Conservation (phyloP, 768 basidiomycete species). For the Panaeolus papilionaceus region DNA sequence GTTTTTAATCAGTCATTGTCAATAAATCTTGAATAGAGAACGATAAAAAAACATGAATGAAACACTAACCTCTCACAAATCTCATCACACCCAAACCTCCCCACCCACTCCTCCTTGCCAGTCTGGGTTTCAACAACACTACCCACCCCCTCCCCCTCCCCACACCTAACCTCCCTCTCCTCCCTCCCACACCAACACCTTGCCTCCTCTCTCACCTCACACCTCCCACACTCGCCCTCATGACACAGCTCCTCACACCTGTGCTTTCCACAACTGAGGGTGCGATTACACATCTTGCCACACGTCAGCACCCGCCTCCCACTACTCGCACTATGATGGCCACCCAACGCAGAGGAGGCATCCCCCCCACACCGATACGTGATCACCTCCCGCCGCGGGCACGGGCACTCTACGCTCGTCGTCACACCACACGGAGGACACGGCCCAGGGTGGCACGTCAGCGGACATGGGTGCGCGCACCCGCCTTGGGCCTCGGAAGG, state of each 20-base stretch:
- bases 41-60: conserved; percentile 7
- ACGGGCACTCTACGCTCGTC: conserved; percentile 79
- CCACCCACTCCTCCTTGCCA: conserved; percentile 66
- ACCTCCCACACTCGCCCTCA: conserved; percentile 72
- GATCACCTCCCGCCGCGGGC: conserved; percentile 63
- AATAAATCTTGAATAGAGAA: too few species aligned
- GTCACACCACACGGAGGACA: conserved; percentile 94
- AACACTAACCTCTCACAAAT: conserved; percentile 67
- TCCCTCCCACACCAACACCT: conserved; percentile 86
- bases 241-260: conserved; percentile 76
- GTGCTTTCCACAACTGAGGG: conserved; percentile 77
- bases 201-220: conserved; percentile 57
- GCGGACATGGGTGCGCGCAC: conserved; percentile 85
- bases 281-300: conserved; percentile 47
- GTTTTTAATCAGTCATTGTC: too few species aligned
- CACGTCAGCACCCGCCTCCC: conserved; percentile 45
- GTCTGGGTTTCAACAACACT: conserved; percentile 47
- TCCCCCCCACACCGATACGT: conserved; percentile 62
- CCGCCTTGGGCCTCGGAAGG: conserved; percentile 28
- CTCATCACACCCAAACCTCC: conserved; percentile 61
- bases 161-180: conserved; percentile 65
- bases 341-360: conserved; percentile 17
- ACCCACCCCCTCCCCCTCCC: conserved; percentile 54
- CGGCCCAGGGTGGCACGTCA: conserved; percentile 93
- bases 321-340: conserved; percentile 21